Base-by-base conservation (phyloP, 2,329 filamentous ascomycete genomes). In the Fusarium hostae region DNA sequence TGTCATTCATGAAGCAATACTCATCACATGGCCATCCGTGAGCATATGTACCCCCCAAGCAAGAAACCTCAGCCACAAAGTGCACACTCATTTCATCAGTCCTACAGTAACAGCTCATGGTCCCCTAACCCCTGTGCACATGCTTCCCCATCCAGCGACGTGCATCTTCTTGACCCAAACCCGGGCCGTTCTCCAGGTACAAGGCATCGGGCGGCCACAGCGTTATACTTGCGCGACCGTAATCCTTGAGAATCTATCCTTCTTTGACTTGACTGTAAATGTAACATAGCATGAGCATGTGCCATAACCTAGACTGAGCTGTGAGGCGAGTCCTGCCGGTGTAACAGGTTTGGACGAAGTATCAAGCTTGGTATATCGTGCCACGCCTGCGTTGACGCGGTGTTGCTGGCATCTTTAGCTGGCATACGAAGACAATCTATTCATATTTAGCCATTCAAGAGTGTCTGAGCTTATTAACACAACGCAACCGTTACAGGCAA, bases 111-210 rank as follows among this genome's bases (percentile, higher is more conserved):
- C 72, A 60, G 59, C 69, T 60, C 63, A 70, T 45, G 40, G 41
- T 43, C 59, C 66, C 59, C 63, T 48, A 54, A 66, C 58, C 75
- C 75, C 74, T 76, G 73, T 68, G 60, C 68, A 52, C 62, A 66
- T 40, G 56, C 63, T 74, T 74, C 75, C 75, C 52, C 47, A 71
- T 77, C 65, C 44, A 75, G 75, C 75, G 75, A 77, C 72, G 34
- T 76, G 75, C 75, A 77, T 76, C 72, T 55, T 58, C 60, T 59
- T 66, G 68, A 60, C 55, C 63, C 45, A 61, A 60, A 24, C 59
- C 59, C 57, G 45, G 54, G 51, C 32, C 57, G 47, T 61, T 63
- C 59, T 51, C 72, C 67, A 73, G 67, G 71, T 71, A 73, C 70
- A 63, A 66, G 59, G 70, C 63, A 58, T 67, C 67, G 59, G 66